Evolutionary conservation across 1,139 yeast species (phyloP), one percentile per base, ranked within the genome.

Genomic region (Suhomyces maxii): DNA sequence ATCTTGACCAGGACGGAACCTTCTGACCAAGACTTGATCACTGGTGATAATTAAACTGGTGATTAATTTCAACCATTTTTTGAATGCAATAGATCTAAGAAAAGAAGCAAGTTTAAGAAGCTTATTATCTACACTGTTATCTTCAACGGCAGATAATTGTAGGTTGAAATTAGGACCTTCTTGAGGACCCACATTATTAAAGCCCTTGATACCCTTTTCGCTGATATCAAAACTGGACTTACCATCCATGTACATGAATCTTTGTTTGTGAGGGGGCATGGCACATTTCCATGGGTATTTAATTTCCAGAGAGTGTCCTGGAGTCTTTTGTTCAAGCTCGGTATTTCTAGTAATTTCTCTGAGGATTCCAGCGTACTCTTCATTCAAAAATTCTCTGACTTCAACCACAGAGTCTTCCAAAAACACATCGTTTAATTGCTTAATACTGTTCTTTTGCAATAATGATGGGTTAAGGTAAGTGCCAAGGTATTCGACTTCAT

Each of bases 1-100:
- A 65, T 95, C 99, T 35, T 82, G 83, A 1, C 98, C 99, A 0
- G 97, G 99, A 56, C 99, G 80, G 69, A 95, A 95, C 53, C 98
- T 74, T 60, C 99, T 80, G 2, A 86, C 78, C 36, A 90, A 61
- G 1, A 87, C 69, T 55, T 86, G 88, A 49, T 87, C 89, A 37
- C 84, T 77, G 8, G 82, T 71, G 8, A 87, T 82, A 3, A 77
- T 69, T 47, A 90, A 62, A n/a, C 83, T 77, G 0, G 97, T 86
- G 6, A 91, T 65, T 3, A 70, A 52, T 23, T 73, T 69, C 36
- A 95, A 63, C 87, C 95, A 91, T 62, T 84, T 84, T 41, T 78
- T 77, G 65, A 88, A 91, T 6, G 82, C 73, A 1, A 69, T 57
- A 13, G 90, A 82, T 56, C 79, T 77, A 54, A 89, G 68, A 51